A percentile compares a stretch with the other conserved stretches of the same genome.
phyloP scores from a whole-genome alignment of 2,329 filamentous ascomycete species.

The Aspergillus hiratsukae region DNA sequence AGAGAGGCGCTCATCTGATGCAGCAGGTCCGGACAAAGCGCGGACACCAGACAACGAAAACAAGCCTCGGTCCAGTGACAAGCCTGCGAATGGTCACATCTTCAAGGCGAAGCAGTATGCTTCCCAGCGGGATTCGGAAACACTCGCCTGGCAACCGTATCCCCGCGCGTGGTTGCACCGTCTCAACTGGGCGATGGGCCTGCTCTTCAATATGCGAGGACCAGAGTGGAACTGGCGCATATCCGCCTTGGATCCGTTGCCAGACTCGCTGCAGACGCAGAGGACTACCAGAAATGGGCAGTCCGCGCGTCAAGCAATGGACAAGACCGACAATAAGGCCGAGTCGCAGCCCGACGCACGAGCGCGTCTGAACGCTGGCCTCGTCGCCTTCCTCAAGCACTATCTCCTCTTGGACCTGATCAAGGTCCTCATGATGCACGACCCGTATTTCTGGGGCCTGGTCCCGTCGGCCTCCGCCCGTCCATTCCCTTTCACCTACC shows the following conservation, averaged over 20 bases:
- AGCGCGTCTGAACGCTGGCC: constrained; percentile 44
- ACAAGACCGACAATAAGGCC: neutral
- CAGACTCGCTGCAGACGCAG: constrained; percentile 23
- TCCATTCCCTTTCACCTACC: constrained; percentile 42
- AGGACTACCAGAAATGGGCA: constrained; percentile 10
- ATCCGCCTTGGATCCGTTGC: constrained; percentile 39
- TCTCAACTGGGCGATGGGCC: constrained; percentile 54
- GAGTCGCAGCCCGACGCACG: constrained; percentile 35
- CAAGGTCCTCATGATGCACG: constrained; percentile 65
- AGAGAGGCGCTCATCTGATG: constrained; percentile 33
- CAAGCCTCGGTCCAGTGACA: neutral
- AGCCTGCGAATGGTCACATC: neutral
- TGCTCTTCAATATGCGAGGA: constrained; percentile 56
- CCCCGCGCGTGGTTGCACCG: constrained; percentile 49
- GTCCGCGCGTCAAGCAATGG: neutral
- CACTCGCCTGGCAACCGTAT: constrained; percentile 52
- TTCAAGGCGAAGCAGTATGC: neutral
- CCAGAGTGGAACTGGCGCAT: constrained; percentile 58
- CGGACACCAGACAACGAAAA: neutral
- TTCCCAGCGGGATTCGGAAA: constrained; percentile 6
- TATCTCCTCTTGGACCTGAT: constrained; percentile 68
- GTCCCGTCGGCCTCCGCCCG: constrained; percentile 46
- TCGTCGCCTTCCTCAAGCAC: constrained; percentile 47
- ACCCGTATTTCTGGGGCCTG: constrained; percentile 70
- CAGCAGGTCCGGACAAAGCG: neutral